Conservation (phyloP, 352 stramenopile genomes). For the Globisporangium viniferum region DNA sequence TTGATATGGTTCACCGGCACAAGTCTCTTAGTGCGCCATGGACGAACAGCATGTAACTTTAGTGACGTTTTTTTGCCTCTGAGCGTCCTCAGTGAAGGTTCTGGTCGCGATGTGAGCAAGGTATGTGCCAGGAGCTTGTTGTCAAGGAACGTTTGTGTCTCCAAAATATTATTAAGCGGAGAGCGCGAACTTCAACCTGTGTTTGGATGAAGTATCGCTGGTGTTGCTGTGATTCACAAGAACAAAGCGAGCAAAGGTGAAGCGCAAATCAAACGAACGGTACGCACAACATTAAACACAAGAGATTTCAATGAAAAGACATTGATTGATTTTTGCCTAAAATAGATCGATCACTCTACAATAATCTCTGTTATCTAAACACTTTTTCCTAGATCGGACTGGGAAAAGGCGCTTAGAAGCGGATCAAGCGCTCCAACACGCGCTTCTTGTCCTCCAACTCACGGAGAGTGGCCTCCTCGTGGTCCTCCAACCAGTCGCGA, state of each 20-base stretch:
- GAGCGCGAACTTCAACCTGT: too few relatives aligned
- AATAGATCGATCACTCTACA: conserved; percentile 17
- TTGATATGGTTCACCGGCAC: too few relatives aligned
- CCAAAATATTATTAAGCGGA: too few relatives aligned
- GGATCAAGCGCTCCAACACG: conserved; percentile 67
- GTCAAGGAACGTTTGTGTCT: too few relatives aligned
- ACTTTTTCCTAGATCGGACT: neutral
- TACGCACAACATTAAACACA: conserved; percentile 9
- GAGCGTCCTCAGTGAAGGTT: too few relatives aligned
- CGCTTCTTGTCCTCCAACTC: conserved; percentile 95
- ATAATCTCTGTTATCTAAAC: conserved; percentile 9
- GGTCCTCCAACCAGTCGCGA: conserved; percentile 84
- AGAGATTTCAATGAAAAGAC: conserved; percentile 4
- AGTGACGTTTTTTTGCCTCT: too few relatives aligned
- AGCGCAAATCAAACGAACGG: too few relatives aligned
- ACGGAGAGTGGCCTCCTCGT: conserved; percentile 88
- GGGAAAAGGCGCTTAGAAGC: conserved; percentile 37
- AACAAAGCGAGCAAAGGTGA: neutral
- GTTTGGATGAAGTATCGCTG: too few relatives aligned
- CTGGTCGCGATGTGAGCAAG: too few relatives aligned
- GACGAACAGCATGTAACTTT: too few relatives aligned
- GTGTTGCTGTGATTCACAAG: neutral
- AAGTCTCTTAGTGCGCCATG: too few relatives aligned
- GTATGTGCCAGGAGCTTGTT: too few relatives aligned
- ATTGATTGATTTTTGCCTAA: conserved; percentile 9